Percentiles rank a stretch among this genome's conserved stretches.
Evolutionary conservation across 345 rosid genomes (phyloP).

Genomic region (Brassica juncea): DNA sequence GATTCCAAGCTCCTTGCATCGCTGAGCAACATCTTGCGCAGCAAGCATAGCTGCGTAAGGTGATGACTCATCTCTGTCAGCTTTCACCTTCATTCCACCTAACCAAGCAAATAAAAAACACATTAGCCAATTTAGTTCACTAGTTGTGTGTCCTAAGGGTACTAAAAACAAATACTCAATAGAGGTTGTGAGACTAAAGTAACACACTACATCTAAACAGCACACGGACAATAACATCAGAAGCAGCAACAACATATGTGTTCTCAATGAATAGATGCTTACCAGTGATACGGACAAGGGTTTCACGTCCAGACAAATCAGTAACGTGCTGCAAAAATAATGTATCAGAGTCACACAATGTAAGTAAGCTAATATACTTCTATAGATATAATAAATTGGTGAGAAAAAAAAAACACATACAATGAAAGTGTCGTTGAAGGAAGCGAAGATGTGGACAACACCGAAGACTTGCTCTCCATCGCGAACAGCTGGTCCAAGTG

Average conservation of each 20-base stretch:
- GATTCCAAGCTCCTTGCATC: constrained; percentile 85
- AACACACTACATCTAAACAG: too few relatives aligned
- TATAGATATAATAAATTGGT: too few relatives aligned
- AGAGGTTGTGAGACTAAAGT: too few relatives aligned
- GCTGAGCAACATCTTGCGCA: constrained; percentile 70
- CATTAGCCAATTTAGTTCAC: too few relatives aligned
- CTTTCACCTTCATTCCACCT: constrained; percentile 98
- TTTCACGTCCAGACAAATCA: constrained; percentile 90
- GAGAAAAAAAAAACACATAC: constrained; percentile 42
- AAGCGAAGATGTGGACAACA: constrained; percentile 86
- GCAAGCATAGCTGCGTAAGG: constrained; percentile 93
- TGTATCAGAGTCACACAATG: neutral
- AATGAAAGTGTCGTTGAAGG: constrained; percentile 90
- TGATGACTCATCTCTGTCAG: constrained; percentile 80
- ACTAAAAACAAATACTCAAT: too few relatives aligned
- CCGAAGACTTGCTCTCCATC: constrained; percentile 88
- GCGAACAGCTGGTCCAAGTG: constrained; percentile 73
- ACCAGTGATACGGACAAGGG: constrained; percentile 91
- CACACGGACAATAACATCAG: too few relatives aligned
- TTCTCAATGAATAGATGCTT: constrained; percentile 3
- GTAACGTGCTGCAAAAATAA: constrained; percentile 79
- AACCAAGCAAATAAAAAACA: too few relatives aligned
- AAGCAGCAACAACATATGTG: too few relatives aligned
- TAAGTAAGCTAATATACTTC: constrained; percentile 11
- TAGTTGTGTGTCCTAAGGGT: too few relatives aligned